Evolutionary conservation across 805 yeast genomes (phyloP), one percentile per base, ranked within the genome.

Genomic region (Schwanniomyces sp.): DNA sequence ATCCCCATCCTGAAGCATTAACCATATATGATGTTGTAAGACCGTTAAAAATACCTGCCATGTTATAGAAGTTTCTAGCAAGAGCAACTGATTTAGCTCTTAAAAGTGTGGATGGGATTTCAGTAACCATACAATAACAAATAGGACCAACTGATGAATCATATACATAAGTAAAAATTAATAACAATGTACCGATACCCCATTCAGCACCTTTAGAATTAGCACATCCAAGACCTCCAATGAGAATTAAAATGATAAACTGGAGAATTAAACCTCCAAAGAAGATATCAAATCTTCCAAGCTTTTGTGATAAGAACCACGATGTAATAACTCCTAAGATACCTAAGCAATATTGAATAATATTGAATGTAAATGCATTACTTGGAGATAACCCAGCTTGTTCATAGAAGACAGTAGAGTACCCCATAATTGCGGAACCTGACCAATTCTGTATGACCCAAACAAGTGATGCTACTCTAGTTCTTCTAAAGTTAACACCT

Each of bases 1-100:
- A 63, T 52, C 79, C 69, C 50, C 76, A 78, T 34, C 66, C 66
- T 14, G 61, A 60, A 1, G 80, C 75, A 52, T 78, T 80, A 53
- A 79, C 63, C 75, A 79, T 69, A 54, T 76, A 78, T n/a, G 84
- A 84, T 40, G 52, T 57, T 41, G 73, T 63, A 44, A 78, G 61
- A 14, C 70, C 54, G 47, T 66, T 60, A 49, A 69, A 58, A 42
- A 67, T 62, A 37, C 65, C 62, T 29, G 62, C 59, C 14, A 66
- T 37, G 51, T 69, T 66, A 43, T 58, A 56, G 18, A 55, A 80
- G 47, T 52, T 55, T 48, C 62, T 48, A 43, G 73, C 65, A 16
- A 61, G 30, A 34, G 3, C 24, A 4, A 21, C 5, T 5, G 24
- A 3, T 21, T 21, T 21, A 21, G 24, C 5, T 21, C 24, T 3